Percentiles rank a stretch among this genome's conserved stretches.
These are phyloP conservation scores for Leishmania mexicana DNA, from an alignment of 208 protist genomes.

Conservation along the genomic window DNA sequence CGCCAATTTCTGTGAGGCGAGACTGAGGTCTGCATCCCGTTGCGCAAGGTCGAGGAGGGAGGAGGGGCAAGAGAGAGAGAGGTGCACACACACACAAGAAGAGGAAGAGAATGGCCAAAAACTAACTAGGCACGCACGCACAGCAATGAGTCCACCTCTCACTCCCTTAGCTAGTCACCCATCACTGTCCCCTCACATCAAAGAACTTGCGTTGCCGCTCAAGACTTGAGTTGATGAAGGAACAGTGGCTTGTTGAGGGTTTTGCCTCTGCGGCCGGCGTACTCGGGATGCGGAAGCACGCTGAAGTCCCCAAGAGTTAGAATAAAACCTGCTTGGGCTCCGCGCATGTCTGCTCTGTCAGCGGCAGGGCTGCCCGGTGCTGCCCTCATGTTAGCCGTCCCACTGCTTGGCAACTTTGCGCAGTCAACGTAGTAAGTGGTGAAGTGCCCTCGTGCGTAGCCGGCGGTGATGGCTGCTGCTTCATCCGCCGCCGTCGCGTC, in stretches of 20 bases:
- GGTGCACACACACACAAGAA: neutral
- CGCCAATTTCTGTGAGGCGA: neutral
- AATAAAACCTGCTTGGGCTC: neutral
- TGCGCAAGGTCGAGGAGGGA: neutral
- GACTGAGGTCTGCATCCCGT: neutral
- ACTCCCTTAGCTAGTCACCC: too few relatives aligned
- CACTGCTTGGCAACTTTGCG: slow-evolving; percentile 27
- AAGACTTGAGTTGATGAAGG: slow-evolving; percentile 42
- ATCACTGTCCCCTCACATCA: neutral
- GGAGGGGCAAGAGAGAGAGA: neutral
- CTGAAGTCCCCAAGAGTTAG: slow-evolving; percentile 42
- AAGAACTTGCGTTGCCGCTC: slow-evolving; percentile 2
- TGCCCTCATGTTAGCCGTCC: neutral
- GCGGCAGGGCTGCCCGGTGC: neutral
- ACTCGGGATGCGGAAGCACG: slow-evolving; percentile 65
- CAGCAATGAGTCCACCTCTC: neutral
- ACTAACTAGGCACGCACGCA: neutral
- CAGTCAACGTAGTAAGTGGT: slow-evolving; percentile 56
- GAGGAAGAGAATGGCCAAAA: neutral
- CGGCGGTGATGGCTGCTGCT: slow-evolving; percentile 23
- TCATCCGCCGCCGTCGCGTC: slow-evolving; percentile 13
- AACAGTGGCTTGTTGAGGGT: slow-evolving; percentile 61
- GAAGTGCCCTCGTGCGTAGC: slow-evolving; percentile 17
- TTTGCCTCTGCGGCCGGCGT: slow-evolving; percentile 39
- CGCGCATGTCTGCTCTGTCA: neutral